phyloP scores from a whole-genome alignment of 306 rosid species.

The Rosa multiflora region DNA sequence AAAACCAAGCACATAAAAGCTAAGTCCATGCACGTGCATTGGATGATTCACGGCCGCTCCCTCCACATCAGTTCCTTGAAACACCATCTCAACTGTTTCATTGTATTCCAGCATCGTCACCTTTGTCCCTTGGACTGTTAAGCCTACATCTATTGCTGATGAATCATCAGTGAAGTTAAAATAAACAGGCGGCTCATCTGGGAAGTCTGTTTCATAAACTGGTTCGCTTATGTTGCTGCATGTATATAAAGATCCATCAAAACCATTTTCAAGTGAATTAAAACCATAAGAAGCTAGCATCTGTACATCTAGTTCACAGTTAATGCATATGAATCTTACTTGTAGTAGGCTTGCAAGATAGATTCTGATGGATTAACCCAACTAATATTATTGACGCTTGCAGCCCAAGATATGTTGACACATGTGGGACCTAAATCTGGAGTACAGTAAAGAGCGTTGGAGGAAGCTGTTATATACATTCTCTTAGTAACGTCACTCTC shows the following conservation, averaged over 20 bases:
- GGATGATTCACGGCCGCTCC: no score
- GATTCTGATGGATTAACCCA: not conserved
- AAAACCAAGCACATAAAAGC: no score
- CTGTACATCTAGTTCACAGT: not conserved
- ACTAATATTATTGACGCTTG: not conserved
- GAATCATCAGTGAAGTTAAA: no score
- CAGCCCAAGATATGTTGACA: not conserved
- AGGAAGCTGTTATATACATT: not conserved
- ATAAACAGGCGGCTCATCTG: no score
- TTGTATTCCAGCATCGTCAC: no score
- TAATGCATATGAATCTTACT: slow-evolving; percentile 8
- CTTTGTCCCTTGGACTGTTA: no score
- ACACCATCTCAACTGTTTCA: no score
- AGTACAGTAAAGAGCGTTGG: not conserved
- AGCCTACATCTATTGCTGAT: no score
- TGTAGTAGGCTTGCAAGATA: slow-evolving; percentile 2
- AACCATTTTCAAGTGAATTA: not conserved
- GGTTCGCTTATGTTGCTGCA: slow-evolving; percentile 12
- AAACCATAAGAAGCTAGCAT: not conserved
- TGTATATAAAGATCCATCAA: not conserved
- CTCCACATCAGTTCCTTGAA: no score
- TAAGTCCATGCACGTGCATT: no score
- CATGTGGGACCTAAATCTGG: not conserved
- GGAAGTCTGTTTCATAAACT: slow-evolving; percentile 4
- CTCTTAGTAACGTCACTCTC: not conserved